Conservation (phyloP, 2,329 filamentous ascomycete species). For the Monosporascus sp. region DNA sequence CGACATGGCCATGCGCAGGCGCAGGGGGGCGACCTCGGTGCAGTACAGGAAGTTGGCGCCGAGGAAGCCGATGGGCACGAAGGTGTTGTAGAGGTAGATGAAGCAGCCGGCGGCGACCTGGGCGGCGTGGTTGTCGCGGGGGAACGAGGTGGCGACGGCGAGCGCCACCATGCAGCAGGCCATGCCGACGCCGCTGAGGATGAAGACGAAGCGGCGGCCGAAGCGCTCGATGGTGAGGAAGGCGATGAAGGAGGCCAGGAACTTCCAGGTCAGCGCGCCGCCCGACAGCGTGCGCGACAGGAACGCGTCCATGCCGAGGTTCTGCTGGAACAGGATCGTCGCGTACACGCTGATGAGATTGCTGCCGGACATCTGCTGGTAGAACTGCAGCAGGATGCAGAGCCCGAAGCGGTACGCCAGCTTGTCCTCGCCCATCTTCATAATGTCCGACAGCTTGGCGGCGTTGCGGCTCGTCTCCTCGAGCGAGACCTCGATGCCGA, state of each 20-base stretch:
- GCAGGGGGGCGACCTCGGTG: slow-evolving; percentile 50
- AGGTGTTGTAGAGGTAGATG: slow-evolving; percentile 57
- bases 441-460: slow-evolving; percentile 36
- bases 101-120: slow-evolving; percentile 50
- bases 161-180: slow-evolving; percentile 49
- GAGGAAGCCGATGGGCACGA: slow-evolving; percentile 55
- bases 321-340: slow-evolving; percentile 35
- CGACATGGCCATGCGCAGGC: slow-evolving; percentile 49
- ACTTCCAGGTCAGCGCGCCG: slow-evolving; percentile 52
- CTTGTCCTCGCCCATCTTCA: slow-evolving; percentile 46
- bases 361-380: slow-evolving; percentile 46
- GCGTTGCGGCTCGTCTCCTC: slow-evolving; percentile 34
- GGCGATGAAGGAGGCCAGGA: slow-evolving; percentile 36
- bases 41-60: slow-evolving; percentile 58
- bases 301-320: slow-evolving; percentile 33
- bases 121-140: slow-evolving; percentile 37
- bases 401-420: slow-evolving; percentile 46
- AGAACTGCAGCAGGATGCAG: slow-evolving; percentile 45
- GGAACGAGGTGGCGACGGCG: slow-evolving; percentile 46
- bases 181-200: slow-evolving; percentile 49
- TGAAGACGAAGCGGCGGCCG: slow-evolving; percentile 46
- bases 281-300: slow-evolving; percentile 38
- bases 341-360: slow-evolving; percentile 45
- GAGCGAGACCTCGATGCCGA: slow-evolving; percentile 43
- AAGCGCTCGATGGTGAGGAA: slow-evolving; percentile 48